These are phyloP conservation scores for Corrigiola litoralis DNA, from an alignment of 179 eudicot genomes.

Conservation along the genomic window DNA sequence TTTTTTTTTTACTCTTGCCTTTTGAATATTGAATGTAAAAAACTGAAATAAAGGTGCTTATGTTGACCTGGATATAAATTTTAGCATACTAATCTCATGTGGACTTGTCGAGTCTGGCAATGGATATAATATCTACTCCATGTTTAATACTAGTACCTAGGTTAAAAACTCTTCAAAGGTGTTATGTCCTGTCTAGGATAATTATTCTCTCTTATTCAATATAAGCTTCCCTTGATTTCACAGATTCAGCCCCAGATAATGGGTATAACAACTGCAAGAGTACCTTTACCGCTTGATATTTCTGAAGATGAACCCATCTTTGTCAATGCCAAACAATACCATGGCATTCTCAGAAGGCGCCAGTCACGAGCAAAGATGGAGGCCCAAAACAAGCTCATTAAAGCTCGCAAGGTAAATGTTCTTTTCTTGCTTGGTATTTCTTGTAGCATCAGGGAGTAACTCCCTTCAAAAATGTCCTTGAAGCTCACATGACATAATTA, in stretches of 20 bases:
- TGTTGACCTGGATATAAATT: neutral
- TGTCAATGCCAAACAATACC: slow-evolving; percentile 73
- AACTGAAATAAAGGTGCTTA: neutral
- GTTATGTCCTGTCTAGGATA: neutral
- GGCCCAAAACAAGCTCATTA: slow-evolving; percentile 78
- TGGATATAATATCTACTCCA: too few species aligned
- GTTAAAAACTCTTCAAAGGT: neutral
- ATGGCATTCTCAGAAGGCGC: slow-evolving; percentile 73
- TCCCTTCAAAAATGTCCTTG: neutral
- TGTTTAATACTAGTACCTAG: neutral
- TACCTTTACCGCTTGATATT: slow-evolving; percentile 63
- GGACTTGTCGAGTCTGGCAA: neutral
- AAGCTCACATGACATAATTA: neutral
- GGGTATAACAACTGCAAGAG: slow-evolving; percentile 49
- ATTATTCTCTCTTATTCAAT: neutral
- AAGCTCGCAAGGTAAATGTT: slow-evolving; percentile 49
- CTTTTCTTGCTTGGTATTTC: neutral
- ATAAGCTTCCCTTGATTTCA: neutral
- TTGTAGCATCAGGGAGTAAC: neutral
- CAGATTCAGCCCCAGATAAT: slow-evolving; percentile 51
- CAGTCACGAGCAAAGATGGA: slow-evolving; percentile 75
- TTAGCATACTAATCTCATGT: neutral
- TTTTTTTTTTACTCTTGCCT: too few species aligned
- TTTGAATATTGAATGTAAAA: neutral
- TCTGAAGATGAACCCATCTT: slow-evolving; percentile 72